Percentiles rank a stretch among this genome's conserved stretches.
phyloP scores from a whole-genome alignment of 164 flowering plant genomes.

The Tetracentron sinense region DNA sequence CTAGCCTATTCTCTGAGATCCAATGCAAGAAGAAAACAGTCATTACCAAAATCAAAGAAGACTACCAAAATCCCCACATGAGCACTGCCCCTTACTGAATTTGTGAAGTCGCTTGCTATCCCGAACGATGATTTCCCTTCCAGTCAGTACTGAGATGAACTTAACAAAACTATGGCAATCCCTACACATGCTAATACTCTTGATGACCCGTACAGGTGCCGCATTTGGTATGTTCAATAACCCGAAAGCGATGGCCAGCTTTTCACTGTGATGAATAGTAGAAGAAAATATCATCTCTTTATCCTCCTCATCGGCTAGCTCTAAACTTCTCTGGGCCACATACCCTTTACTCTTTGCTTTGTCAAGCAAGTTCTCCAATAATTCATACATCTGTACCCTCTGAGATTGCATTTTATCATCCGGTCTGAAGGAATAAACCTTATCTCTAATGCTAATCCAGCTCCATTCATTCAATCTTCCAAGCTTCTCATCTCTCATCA shows the following conservation, averaged over 20 bases:
- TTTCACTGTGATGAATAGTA: constrained; percentile 64
- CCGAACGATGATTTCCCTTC: constrained; percentile 56
- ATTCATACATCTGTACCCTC: constrained; percentile 27
- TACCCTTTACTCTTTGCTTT: constrained; percentile 52
- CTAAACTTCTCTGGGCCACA: constrained; percentile 24
- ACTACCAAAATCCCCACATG: constrained; percentile 66
- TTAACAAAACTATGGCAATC: constrained; percentile 70
- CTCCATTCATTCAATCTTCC: constrained; percentile 58
- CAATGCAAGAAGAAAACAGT: constrained; percentile 3
- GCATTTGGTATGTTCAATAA: constrained; percentile 41
- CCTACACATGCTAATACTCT: constrained; percentile 62
- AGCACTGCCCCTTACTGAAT: constrained; percentile 61
- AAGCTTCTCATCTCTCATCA: constrained; percentile 57
- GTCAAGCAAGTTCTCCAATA: constrained; percentile 43
- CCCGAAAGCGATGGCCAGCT: constrained; percentile 71
- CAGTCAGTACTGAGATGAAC: constrained; percentile 41
- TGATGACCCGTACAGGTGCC: constrained; percentile 50
- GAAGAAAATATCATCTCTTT: constrained; percentile 21
- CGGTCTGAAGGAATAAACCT: constrained; percentile 54
- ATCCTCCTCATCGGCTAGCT: constrained; percentile 39
- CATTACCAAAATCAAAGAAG: constrained; percentile 25
- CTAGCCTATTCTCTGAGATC: not conserved
- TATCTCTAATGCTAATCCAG: constrained; percentile 68
- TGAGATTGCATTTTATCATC: constrained; percentile 31
- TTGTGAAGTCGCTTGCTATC: constrained; percentile 76